phyloP scores from a whole-genome alignment of 257 asterid species.

The Dorcoceras hygrometricum region DNA sequence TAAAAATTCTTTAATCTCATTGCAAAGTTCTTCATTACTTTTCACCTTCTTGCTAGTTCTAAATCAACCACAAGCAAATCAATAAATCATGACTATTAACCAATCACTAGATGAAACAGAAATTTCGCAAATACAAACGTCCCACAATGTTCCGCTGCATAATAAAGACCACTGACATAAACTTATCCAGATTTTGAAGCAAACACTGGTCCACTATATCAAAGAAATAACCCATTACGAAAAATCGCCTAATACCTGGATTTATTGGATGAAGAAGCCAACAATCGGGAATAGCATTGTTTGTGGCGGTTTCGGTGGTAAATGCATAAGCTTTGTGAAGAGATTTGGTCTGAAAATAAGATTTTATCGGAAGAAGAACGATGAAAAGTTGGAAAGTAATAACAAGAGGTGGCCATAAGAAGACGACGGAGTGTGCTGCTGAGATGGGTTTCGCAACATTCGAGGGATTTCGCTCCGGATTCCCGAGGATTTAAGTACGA shows the following conservation, averaged over 20 bases:
- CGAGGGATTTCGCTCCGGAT: constrained; percentile 17
- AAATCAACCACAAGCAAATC: constrained; percentile 17
- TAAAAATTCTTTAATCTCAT: constrained; percentile 61
- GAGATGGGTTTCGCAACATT: constrained; percentile 37
- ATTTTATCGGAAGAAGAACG: constrained; percentile 35
- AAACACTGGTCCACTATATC: constrained; percentile 4
- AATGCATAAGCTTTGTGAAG: constrained; percentile 20
- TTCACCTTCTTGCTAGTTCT: constrained; percentile 53
- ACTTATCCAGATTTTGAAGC: background rate
- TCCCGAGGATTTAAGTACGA: background rate
- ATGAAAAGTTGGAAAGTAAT: constrained; percentile 33
- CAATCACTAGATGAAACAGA: background rate
- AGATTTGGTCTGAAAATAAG: constrained; percentile 26
- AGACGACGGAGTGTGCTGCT: constrained; percentile 7
- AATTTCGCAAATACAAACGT: constrained; percentile 1
- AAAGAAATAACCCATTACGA: background rate
- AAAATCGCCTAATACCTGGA: constrained; percentile 42
- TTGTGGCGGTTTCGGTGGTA: constrained; percentile 17
- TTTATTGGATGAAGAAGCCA: constrained; percentile 38
- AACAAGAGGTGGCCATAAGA: constrained; percentile 47
- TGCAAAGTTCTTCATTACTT: constrained; percentile 67
- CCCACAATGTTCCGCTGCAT: constrained; percentile 16
- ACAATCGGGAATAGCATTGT: constrained; percentile 23
- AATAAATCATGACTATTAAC: background rate
- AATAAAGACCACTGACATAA: background rate